These are phyloP conservation scores for Fomitopsis serialis DNA, from an alignment of 768 basidiomycete species.

Conservation along the genomic window DNA sequence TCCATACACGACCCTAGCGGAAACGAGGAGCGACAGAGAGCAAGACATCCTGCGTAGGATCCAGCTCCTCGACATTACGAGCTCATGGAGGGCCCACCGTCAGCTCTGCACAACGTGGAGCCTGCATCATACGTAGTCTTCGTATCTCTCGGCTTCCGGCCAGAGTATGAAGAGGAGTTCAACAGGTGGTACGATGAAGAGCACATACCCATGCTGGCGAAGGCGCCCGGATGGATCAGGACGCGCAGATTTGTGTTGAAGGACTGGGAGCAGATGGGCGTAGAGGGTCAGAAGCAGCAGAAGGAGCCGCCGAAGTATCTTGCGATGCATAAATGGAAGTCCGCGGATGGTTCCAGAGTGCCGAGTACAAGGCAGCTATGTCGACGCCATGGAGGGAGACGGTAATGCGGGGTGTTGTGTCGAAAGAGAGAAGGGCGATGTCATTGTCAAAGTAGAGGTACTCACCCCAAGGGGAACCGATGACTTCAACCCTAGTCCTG, in stretches of 20 bases:
- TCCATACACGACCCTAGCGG: slow-evolving; percentile 24
- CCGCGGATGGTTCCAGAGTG: slow-evolving; percentile 23
- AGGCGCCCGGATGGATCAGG: slow-evolving; percentile 36
- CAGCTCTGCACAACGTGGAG: background rate
- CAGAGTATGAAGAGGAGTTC: background rate
- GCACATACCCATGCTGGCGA: slow-evolving; percentile 29
- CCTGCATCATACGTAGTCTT: background rate
- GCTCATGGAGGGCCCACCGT: background rate
- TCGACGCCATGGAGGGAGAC: slow-evolving; percentile 38
- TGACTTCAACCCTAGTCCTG: too few species aligned
- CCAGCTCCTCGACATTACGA: slow-evolving; percentile 22
- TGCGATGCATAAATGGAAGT: slow-evolving; percentile 38
- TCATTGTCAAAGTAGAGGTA: slow-evolving; percentile 6
- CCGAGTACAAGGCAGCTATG: slow-evolving; percentile 33
- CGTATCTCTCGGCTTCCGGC: background rate
- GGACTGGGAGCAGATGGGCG: slow-evolving; percentile 7
- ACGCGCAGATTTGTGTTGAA: slow-evolving; percentile 35
- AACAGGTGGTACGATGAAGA: slow-evolving; percentile 22
- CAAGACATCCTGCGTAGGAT: slow-evolving; percentile 18
- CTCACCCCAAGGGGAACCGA: too few species aligned
- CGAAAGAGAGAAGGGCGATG: slow-evolving; percentile 28
- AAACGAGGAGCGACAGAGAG: slow-evolving; percentile 25
- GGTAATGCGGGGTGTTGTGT: slow-evolving; percentile 26
- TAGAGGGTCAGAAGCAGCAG: slow-evolving; percentile 1
- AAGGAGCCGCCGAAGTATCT: slow-evolving; percentile 29